Conservation (phyloP, 352 stramenopile species). For the Globisporangium barbulae region DNA sequence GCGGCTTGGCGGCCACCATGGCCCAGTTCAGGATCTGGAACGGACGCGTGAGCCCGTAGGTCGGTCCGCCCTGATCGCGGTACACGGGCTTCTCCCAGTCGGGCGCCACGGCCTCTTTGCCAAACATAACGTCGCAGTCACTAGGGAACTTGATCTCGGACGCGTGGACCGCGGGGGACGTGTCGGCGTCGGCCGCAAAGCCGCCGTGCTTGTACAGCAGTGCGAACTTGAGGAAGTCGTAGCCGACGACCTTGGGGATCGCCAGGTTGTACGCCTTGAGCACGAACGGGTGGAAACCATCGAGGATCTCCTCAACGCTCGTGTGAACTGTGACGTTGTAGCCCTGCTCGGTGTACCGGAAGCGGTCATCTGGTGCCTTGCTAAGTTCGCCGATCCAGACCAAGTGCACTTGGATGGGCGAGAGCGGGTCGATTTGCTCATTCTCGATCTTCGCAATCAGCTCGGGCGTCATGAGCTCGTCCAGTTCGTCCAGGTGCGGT, state of each 20-base stretch:
- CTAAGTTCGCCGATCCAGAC: slow-evolving; percentile 19
- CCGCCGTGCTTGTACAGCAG: slow-evolving; percentile 21
- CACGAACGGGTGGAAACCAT: slow-evolving; percentile 11
- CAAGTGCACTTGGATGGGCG: slow-evolving; percentile 6
- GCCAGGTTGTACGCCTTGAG: slow-evolving; percentile 5
- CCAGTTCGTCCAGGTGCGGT: neutral
- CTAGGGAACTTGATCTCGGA: slow-evolving; percentile 2
- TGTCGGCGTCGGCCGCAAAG: slow-evolving; percentile 17
- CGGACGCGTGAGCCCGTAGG: slow-evolving; percentile 12
- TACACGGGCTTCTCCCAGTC: slow-evolving; percentile 6
- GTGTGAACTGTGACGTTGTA: slow-evolving; percentile 16
- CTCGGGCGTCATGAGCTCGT: slow-evolving; percentile 10
- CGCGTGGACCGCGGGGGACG: slow-evolving; percentile 1
- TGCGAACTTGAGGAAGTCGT: slow-evolving; percentile 22
- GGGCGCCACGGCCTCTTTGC: slow-evolving; percentile 9
- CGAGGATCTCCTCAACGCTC: slow-evolving; percentile 13
- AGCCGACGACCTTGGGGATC: slow-evolving; percentile 10
- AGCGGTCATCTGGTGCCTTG: neutral
- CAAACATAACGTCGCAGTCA: slow-evolving; percentile 17
- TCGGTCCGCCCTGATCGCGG: neutral
- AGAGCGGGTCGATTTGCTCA: neutral
- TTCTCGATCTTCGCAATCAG: neutral
- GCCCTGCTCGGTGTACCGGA: neutral
- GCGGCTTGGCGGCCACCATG: slow-evolving; percentile 10
- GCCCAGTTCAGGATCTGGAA: slow-evolving; percentile 25